Evolutionary conservation across 305 asterid genomes (phyloP), one percentile per base, ranked within the genome.

Genomic region (Fraxinus platypoda): DNA sequence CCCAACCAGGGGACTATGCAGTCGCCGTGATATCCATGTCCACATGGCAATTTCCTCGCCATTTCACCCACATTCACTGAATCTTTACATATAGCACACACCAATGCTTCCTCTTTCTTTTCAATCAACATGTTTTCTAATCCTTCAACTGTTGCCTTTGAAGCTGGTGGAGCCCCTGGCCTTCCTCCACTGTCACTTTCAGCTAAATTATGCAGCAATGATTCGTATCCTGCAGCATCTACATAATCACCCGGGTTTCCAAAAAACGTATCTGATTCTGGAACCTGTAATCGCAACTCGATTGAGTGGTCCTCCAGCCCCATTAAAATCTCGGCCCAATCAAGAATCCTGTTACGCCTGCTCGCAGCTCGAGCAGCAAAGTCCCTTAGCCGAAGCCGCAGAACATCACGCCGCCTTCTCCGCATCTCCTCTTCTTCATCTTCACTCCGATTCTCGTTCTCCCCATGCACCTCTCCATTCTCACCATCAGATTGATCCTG

Each of bases 161-260:
- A 80, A 13, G 98, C 98, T 0, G 98, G 97, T 1, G 98, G 98
- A 0, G 98, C 92, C 79, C 98, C 98, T 33, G 92, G 90, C 35
- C 94, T 88, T 77, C 88, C 93, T n/a, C 92, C 88, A 4, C 86
- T 85, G 46, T 94, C 98, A 75, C 89, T 92, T 62, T 95, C 98
- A 1, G 97, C 98, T 72, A 95, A 78, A 54, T 90, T 93, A 70
- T 89, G 97, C 86, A 95, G 90, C 89, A 93, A 78, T 1, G 92
- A 94, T 74, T 92, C 98, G 38, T 90, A 95, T 37, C 95, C 98
- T 0, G 95, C 97, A 0, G 98, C 97, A 52, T 95, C 97, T 54
- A 92, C 93, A 37, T 94, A 95, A 87, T 95, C 98, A 34, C 98
- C 98, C 0, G 97, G 98, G 66, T 94, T 92, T 21, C 98, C 98